Base-by-base conservation (phyloP, 805 yeast genomes). In the Jamesozyma gamospora region DNA sequence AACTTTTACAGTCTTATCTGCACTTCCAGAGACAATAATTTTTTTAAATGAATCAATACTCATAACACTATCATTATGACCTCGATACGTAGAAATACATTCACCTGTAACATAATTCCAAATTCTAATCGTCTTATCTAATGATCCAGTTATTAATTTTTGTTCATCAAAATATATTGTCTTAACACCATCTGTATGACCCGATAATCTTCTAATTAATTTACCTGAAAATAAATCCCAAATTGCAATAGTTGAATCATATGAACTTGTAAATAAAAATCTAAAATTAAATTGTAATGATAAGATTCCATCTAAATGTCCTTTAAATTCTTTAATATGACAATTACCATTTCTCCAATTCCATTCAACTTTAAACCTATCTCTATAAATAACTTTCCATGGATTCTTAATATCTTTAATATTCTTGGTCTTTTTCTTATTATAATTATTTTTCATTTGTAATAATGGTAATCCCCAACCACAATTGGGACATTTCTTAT, bases 401-500 rank as follows among this genome's bases (percentile, higher is more conserved):
- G 97, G 96, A 48, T 95, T 71, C 35, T 33, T 38, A 24, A 34
- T 38, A 9, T 24, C 11, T 79, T 77, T 49, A 10, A 28, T 18
- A 6, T 42, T n/a, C n/a, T 13, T 29, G 5, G 32, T 15, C 17
- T 28, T 32, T 11, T 19, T 21, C 7, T 36, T 37, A 11, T 82
- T 62, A 1, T 80, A 81, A 40, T 82, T 69, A 28, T 45, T 45
- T 56, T 80, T 82, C 77, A 87, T 85, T 53, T 87, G 95, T 76
- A 92, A 74, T 43, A 92, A 65, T 3, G 98, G 98, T 47, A 92
- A 69, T 4, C 98, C 98, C 98, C 98, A 92, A 13, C 98, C 98
- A 65, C 98, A 92, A 55, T 85, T 85, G 30, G 96, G 95, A 65
- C 98, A 92, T 61, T 92, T 92, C 44, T 94, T 72, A 63, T 92